Conservation (phyloP, 345 rosid species). For the Leavenworthia alabamica region DNA sequence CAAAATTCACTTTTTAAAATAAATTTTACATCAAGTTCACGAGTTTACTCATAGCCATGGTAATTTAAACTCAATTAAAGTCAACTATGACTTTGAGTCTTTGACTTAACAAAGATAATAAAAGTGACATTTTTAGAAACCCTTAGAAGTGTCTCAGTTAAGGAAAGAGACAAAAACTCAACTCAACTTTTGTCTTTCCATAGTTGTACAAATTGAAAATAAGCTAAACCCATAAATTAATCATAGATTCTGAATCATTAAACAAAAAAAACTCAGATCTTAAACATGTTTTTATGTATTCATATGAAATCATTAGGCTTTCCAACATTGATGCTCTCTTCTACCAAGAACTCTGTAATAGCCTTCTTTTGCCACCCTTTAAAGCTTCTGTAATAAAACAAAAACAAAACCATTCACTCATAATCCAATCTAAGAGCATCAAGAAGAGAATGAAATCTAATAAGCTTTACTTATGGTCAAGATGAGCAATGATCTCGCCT, state of each 20-base stretch:
- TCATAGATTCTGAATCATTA: not conserved
- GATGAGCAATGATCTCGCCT: slow-evolving; percentile 81
- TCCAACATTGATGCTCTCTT: slow-evolving; percentile 55
- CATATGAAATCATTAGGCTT: slow-evolving; percentile 52
- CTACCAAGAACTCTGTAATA: slow-evolving; percentile 51
- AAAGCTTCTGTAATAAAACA: slow-evolving; percentile 56
- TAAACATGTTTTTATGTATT: not conserved
- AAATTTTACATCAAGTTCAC: not conserved
- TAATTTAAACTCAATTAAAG: not conserved
- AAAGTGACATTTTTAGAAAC: not conserved
- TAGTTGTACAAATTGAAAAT: not conserved
- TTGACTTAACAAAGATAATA: not conserved
- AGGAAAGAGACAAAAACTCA: slow-evolving; percentile 7
- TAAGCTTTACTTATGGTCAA: slow-evolving; percentile 82
- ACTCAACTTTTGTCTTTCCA: not conserved
- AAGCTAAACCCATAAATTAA: not conserved
- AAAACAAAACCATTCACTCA: not conserved
- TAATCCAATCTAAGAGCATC: not conserved
- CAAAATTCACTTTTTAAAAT: not conserved
- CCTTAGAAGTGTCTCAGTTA: not conserved
- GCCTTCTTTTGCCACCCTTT: slow-evolving; percentile 90
- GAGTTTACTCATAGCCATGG: not conserved
- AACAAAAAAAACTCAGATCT: not conserved
- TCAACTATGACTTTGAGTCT: not conserved
- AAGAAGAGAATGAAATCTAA: not conserved